Evolutionary conservation across 139 green algal genomes (phyloP), one percentile per base, ranked within the genome.

Genomic region (Chlorella sp.): DNA sequence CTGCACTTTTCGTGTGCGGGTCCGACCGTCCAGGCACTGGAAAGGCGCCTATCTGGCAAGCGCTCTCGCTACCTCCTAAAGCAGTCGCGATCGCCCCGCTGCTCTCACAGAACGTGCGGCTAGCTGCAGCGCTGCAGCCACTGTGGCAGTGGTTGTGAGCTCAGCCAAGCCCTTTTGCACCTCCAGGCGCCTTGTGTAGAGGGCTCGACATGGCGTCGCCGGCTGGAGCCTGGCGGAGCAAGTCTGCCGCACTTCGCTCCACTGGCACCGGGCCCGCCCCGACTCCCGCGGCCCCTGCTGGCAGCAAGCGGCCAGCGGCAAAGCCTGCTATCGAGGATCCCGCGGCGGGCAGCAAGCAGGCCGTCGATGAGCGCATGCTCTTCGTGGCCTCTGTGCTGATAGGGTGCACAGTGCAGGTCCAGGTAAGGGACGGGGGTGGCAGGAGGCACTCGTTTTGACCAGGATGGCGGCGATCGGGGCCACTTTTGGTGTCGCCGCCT

Each of bases 361-460:
- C 40, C 2, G 48, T 83, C 1, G 80, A 91, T 40, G 81, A 87
- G 68, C 81, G 88, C 21, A 68, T 91, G 48, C 40, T 88, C 12
- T 91, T 96, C 53, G 85, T 90, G 12, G 92, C 90, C 21, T 88
- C 94, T 36, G 93, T 97, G 34, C 86, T 98, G 16, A 93, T 96
- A 40, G 96, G 96, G 0, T 96, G 96, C 89, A 95, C 93, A 15
- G 94, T 96, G 15, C 89, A 95, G 81, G 95, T 95, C 0, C 91
- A 96, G 95, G 95, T 97, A 82, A 82, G 94, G 32, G 71, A 22
- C 32, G 32, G 39, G 68, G 48, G 48, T 57, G 48, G 48, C 48
- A 57, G 9, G 48, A 5, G 48, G 9, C 48, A 57, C 48, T 57
- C 9, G 48, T 57, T 57, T 57, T 39, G 32, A 19, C 30, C 71